A percentile compares a stretch with the other conserved stretches of the same genome.
phyloP scores from a whole-genome alignment of 805 yeast genomes.

The Saccharomycopsis sp. region DNA sequence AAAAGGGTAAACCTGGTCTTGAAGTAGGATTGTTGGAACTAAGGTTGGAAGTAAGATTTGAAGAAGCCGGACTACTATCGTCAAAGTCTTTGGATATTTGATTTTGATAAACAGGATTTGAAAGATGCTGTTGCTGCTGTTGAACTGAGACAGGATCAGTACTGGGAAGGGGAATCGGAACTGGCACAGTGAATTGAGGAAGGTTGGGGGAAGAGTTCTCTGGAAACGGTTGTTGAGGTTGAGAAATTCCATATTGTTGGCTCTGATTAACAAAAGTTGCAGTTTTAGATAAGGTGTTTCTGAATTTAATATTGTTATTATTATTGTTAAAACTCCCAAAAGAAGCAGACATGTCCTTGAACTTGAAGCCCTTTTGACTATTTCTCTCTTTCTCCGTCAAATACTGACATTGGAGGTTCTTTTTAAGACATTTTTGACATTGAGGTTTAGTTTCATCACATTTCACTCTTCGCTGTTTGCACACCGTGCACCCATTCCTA shows the following conservation, averaged over 20 bases:
- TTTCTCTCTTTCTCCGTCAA: neutral
- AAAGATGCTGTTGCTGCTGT: no score
- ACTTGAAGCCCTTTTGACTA: conserved; percentile 7
- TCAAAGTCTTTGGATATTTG: neutral
- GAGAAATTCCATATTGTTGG: neutral
- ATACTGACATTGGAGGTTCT: conserved; percentile 5
- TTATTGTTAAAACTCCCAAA: neutral
- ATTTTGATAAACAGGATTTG: neutral
- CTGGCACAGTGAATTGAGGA: no score
- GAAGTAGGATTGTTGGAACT: neutral
- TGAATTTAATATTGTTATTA: neutral
- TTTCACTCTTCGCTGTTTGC: conserved; percentile 13
- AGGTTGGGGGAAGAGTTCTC: no score
- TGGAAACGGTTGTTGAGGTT: neutral
- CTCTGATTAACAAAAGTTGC: neutral
- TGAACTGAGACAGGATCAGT: no score
- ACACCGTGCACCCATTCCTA: conserved; percentile 12
- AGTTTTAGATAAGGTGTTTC: neutral
- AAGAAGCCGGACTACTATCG: neutral
- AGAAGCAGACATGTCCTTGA: conserved; percentile 8
- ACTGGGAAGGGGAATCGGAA: no score
- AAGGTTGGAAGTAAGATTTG: no score
- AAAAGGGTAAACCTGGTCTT: neutral
- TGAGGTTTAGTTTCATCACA: conserved; percentile 12
- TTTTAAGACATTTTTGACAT: conserved; percentile 10